Conservation (phyloP, 2,329 filamentous ascomycete species). For the Myriangium duriaei region DNA sequence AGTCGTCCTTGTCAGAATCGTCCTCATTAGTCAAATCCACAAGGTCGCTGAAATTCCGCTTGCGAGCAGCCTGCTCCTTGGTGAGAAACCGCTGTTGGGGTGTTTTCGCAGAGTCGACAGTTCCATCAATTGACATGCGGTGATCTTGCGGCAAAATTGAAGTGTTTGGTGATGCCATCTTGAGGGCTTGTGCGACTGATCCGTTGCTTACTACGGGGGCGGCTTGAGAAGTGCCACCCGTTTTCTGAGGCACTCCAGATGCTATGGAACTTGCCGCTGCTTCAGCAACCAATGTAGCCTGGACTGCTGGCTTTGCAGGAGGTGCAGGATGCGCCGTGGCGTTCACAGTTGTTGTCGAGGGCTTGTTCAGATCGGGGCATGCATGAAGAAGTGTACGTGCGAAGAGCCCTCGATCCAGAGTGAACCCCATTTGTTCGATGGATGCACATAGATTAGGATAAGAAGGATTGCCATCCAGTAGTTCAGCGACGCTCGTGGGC, state of each 20-base stretch:
- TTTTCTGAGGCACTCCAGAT: background rate
- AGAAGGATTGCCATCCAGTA: constrained; percentile 42
- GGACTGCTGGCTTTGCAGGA: background rate
- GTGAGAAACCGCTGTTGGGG: constrained; percentile 24
- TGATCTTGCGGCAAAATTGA: background rate
- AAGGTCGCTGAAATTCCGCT: constrained; percentile 41
- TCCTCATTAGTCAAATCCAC: constrained; percentile 37
- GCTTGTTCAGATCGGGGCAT: constrained; percentile 30
- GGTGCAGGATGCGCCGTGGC: constrained; percentile 3
- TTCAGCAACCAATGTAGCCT: constrained; percentile 11
- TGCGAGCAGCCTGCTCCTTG: constrained; percentile 44
- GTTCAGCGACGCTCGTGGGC: constrained; percentile 29
- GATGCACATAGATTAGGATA: constrained; percentile 44
- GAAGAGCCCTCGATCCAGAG: constrained; percentile 40
- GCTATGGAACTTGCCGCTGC: background rate
- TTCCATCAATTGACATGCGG: no score
- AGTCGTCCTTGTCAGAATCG: constrained; percentile 35
- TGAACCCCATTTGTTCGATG: constrained; percentile 37
- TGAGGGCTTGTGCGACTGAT: background rate
- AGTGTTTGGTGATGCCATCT: background rate
- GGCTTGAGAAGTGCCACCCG: no score
- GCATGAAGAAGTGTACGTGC: constrained; percentile 38
- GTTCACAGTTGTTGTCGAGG: background rate
- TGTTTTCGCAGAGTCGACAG: constrained; percentile 1
- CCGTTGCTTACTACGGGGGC: background rate